Base-by-base conservation (phyloP, 1,139 yeast genomes). In the Geotrichum australiense region DNA sequence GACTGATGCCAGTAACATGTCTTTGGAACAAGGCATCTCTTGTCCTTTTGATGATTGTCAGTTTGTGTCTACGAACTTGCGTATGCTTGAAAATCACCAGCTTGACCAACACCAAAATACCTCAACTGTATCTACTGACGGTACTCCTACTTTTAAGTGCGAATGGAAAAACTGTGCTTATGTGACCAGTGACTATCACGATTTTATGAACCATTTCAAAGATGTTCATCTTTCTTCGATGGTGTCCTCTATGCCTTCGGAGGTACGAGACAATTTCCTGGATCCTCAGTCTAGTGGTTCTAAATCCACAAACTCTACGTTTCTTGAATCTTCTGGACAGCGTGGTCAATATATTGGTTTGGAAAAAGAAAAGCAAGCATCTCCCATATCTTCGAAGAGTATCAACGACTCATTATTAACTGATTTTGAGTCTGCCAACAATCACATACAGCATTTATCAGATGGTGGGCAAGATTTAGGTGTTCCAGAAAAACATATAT, bases 161-260 rank as follows among this genome's bases (percentile, higher is more conserved):
- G 85, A 78, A 56, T 84, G 94, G 94, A 64, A 67, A 47, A 70
- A 76, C 42, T 85, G 95, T 67, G 65, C 71, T 40, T 80, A 68
- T 54, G 63, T 68, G 32, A 70, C 81, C 31, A 55, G 63, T 16
- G 76, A 77, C 51, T 57, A 78, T 33, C 64, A 74, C 31, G 60
- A 72, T 2, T 64, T 85, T 32, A 61, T 82, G 15, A 64, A 69
- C 38, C 95, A 85, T 61, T 68, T 84, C 43, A 73, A 75, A 40
- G 62, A 70, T 11, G 72, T 70, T 35, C 82, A 77, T 50, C 66
- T 68, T 16, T 55, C 65, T 2, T 34, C 35, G 10, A 39, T 39
- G 43, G 20, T 28, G 19, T 15, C 18, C n/a, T 5, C 32, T 26
- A n/a, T n/a, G n/a, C n/a, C n/a, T n/a, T n/a, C n/a, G n/a, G n/a